Base-by-base conservation (phyloP, 2,329 filamentous ascomycete genomes). In the Botryotinia convoluta region DNA sequence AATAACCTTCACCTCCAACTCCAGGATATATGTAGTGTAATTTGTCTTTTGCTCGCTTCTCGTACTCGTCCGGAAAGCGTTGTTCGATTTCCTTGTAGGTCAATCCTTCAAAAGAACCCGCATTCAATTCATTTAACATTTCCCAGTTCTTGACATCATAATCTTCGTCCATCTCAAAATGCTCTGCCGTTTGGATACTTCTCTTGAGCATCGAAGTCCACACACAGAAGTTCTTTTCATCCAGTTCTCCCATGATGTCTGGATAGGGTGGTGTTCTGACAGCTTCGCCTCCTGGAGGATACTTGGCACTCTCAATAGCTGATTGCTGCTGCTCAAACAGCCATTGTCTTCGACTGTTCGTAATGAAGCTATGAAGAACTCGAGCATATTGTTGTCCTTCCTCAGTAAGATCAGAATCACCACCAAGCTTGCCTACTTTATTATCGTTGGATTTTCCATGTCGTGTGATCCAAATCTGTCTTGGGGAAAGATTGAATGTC, bases 171-270 rank as follows among this genome's bases (percentile, higher is more conserved):
- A 85, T 87, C 77, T 97, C 93, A 81, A 98, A 99, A 81, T 92
- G 92, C 76, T 96, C 90, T 0, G 92, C 94, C 0, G 95, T 97
- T 80, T 97, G 90, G 69, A 96, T 91, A 74, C 93, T 94, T 76
- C 96, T 92, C 81, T 93, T 92, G 76, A 99, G 88, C 95, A 98
- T 98, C 3, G 93, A 97, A 0, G 95, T 98, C 96, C 96, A 99
- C 26, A 99, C 93, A 82, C 96, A 99, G 81, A 98, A 98, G 81
- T 94, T 94, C 85, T 97, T 97, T 79, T 93, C 88, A 44, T 92
- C 89, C 44, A 90, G 84, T 67, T 91, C 90, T 68, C 87, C 87
- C 75, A 89, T 87, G 77, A 91, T 91, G 80, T 97, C 93, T 0
- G 96, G 96, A 79, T 99, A 98, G 0, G 96, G 96, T 7, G 96